Evolutionary conservation across 306 rosid species (phyloP).

Genomic region (Adenanthera pavonina): DNA sequence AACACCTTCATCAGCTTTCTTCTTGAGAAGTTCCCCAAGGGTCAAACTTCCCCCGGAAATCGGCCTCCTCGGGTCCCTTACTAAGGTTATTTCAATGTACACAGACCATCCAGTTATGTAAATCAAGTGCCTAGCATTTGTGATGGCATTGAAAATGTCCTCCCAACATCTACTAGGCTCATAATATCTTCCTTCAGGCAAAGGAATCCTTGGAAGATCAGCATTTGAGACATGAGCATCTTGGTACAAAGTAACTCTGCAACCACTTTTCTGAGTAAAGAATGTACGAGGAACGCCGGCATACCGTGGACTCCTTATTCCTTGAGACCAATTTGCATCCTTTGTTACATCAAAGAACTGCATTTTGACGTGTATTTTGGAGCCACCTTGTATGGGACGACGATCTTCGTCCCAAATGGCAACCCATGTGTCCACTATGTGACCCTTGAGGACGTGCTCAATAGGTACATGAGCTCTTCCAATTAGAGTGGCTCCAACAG

Average conservation of each 20-base stretch:
- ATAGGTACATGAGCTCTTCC: constrained; percentile 83
- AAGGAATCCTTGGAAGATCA: constrained; percentile 20
- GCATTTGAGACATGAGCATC: constrained; percentile 66
- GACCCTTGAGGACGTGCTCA: constrained; percentile 47
- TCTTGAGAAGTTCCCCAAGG: constrained; percentile 74
- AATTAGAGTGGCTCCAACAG: constrained; percentile 72
- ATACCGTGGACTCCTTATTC: constrained; percentile 52
- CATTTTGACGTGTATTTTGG: constrained; percentile 61
- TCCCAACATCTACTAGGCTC: constrained; percentile 71
- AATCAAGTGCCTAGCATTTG: constrained; percentile 62
- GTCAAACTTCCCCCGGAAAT: constrained; percentile 30
- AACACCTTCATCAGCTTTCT: constrained; percentile 78
- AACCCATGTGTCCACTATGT: constrained; percentile 49
- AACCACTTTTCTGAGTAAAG: constrained; percentile 59
- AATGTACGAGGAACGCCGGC: constrained; percentile 70
- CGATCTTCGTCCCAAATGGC: constrained; percentile 56
- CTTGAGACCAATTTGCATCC: constrained; percentile 65
- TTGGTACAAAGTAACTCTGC: constrained; percentile 79
- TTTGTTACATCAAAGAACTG: constrained; percentile 46
- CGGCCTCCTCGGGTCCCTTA: constrained; percentile 53
- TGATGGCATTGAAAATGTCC: constrained; percentile 71
- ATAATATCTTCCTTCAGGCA: constrained; percentile 32
- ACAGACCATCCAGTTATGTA: constrained; percentile 94
- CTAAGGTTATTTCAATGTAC: constrained; percentile 57
- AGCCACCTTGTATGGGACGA: constrained; percentile 47